phyloP scores from a whole-genome alignment of 2,329 filamentous ascomycete species.

The Aspergillus candidus region DNA sequence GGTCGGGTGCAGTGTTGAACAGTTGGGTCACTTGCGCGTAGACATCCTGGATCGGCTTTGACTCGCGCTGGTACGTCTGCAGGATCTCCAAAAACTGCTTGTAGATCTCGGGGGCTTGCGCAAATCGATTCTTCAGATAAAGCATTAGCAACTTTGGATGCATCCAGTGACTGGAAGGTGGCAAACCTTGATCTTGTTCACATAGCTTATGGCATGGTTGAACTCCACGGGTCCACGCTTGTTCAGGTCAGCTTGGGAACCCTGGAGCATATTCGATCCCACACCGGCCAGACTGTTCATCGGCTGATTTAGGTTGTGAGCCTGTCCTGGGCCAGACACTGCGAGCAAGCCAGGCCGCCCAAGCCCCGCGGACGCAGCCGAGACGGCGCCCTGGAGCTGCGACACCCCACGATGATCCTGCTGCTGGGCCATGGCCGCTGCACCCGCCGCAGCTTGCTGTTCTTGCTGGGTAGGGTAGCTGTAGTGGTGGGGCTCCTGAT shows the following conservation, averaged over 20 bases:
- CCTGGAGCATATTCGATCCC: slow-evolving; percentile 53
- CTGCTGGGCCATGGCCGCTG: slow-evolving; percentile 48
- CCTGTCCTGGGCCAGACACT: slow-evolving; percentile 37
- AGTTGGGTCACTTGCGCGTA: slow-evolving; percentile 93
- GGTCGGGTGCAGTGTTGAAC: slow-evolving; percentile 87
- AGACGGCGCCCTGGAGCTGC: slow-evolving; percentile 60
- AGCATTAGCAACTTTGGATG: neutral
- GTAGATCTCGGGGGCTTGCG: slow-evolving; percentile 95
- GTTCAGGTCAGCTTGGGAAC: slow-evolving; percentile 55
- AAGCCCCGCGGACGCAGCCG: slow-evolving; percentile 49
- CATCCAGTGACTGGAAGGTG: neutral
- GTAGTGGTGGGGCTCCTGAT: slow-evolving; percentile 38
- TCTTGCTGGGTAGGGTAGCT: slow-evolving; percentile 40
- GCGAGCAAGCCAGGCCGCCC: slow-evolving; percentile 47
- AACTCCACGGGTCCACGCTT: slow-evolving; percentile 95
- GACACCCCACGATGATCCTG: slow-evolving; percentile 62
- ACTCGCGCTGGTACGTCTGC: slow-evolving; percentile 96
- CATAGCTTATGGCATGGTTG: slow-evolving; percentile 98
- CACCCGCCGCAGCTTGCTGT: slow-evolving; percentile 41
- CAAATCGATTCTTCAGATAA: slow-evolving; percentile 74
- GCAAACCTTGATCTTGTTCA: slow-evolving; percentile 97
- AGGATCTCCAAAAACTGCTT: slow-evolving; percentile 98
- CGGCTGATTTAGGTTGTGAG: slow-evolving; percentile 43
- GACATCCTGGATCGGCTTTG: slow-evolving; percentile 96
- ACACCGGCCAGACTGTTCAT: slow-evolving; percentile 58